Evolutionary conservation across 1,139 yeast genomes (phyloP).

Genomic region (Zygosaccharomyces sapae): DNA sequence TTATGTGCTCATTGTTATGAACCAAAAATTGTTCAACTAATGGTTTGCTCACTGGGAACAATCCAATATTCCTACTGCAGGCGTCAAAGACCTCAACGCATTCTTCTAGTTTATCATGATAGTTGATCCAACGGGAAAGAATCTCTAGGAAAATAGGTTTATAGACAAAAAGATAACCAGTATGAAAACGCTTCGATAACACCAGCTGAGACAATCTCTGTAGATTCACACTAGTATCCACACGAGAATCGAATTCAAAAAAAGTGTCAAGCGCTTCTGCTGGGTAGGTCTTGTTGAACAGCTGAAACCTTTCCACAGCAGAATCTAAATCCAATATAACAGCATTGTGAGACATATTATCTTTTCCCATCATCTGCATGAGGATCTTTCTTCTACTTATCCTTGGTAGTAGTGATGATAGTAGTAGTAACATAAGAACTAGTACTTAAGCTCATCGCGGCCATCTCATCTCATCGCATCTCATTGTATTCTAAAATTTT

Average conservation of each 20-base stretch:
- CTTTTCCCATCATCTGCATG: background rate
- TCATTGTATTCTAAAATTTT: slow-evolving; percentile 17
- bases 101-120: slow-evolving; percentile 36
- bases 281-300: slow-evolving; percentile 28
- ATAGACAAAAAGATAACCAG: slow-evolving; percentile 46
- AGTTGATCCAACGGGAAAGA: slow-evolving; percentile 60
- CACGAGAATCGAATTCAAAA: slow-evolving; percentile 20
- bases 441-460: slow-evolving; percentile 21
- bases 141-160: slow-evolving; percentile 59
- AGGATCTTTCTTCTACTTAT: background rate
- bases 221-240: slow-evolving; percentile 29
- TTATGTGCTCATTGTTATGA: slow-evolving; percentile 39
- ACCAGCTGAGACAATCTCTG: slow-evolving; percentile 31
- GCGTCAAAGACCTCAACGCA: slow-evolving; percentile 39
- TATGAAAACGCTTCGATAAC: slow-evolving; percentile 30
- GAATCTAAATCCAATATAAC: slow-evolving; percentile 29
- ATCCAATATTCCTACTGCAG: slow-evolving; percentile 48
- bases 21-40: slow-evolving; percentile 51
- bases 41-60: slow-evolving; percentile 48
- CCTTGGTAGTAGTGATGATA: too few species aligned
- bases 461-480: slow-evolving; percentile 16
- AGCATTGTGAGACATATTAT: slow-evolving; percentile 21
- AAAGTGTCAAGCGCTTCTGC: slow-evolving; percentile 14
- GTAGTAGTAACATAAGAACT: too few species aligned
- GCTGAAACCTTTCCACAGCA: slow-evolving; percentile 23